Conservation (phyloP, 1,284 basidiomycete genomes). For the Sparassis latifolia region DNA sequence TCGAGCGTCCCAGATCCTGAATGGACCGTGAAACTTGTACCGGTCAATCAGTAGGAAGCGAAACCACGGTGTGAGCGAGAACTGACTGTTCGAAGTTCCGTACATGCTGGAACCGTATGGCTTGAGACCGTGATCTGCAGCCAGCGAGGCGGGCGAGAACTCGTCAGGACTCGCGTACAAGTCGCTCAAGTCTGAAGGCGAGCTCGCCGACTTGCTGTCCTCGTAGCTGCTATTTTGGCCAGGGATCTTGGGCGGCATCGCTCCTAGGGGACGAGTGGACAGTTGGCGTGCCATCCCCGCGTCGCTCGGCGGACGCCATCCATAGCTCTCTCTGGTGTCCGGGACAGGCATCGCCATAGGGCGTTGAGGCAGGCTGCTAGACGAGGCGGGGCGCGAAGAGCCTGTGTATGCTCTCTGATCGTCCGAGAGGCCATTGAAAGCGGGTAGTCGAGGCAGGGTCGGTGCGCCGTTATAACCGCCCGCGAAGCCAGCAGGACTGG, state of each 20-base stretch:
- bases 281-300: slow-evolving; percentile 5
- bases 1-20: slow-evolving; percentile 13
- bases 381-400: slow-evolving; percentile 13
- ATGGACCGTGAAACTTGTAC: slow-evolving; percentile 9
- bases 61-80: too few species aligned
- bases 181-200: slow-evolving; percentile 19
- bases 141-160: not conserved
- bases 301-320: slow-evolving; percentile 13
- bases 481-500: not conserved
- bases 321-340: slow-evolving; percentile 12
- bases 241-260: slow-evolving; percentile 13
- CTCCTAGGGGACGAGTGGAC: slow-evolving; percentile 14
- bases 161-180: slow-evolving; percentile 15
- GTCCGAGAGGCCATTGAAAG: slow-evolving; percentile 9
- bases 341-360: slow-evolving; percentile 21
- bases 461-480: slow-evolving; percentile 8
- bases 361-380: slow-evolving; percentile 9
- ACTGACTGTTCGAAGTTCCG: not conserved
- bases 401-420: not conserved
- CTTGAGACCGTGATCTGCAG: too few species aligned
- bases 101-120: not conserved
- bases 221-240: slow-evolving; percentile 14
- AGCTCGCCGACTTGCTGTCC: slow-evolving; percentile 17
- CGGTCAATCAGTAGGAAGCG: not conserved
- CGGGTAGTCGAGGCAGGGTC: slow-evolving; percentile 10